Percentiles rank a stretch among this genome's conserved stretches.
Evolutionary conservation across 2,329 filamentous ascomycete species (phyloP).

Genomic region (Cadophora malorum): DNA sequence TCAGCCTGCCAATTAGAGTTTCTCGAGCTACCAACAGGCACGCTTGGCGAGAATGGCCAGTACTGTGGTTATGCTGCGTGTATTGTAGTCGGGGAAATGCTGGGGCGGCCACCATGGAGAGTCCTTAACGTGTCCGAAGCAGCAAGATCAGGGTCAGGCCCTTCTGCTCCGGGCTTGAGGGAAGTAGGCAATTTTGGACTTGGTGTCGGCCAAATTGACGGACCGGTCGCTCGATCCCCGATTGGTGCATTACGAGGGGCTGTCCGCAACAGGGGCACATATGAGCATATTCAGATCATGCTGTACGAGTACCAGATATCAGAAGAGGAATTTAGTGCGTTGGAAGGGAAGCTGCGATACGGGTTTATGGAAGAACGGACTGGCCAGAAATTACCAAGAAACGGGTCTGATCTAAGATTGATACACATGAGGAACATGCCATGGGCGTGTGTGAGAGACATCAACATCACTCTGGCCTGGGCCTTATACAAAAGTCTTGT

Average conservation of each 20-base stretch:
- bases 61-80: no score
- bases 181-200: neutral
- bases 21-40: constrained; percentile 5
- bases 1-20: constrained; percentile 7
- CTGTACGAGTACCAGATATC: neutral
- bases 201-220: neutral
- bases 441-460: neutral
- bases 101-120: neutral
- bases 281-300: neutral
- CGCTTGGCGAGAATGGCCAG: neutral
- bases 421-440: neutral
- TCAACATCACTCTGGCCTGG: neutral
- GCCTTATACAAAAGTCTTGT: neutral
- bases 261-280: neutral
- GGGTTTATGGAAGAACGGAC: neutral
- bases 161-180: neutral
- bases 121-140: neutral
- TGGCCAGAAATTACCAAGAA: neutral
- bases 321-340: neutral
- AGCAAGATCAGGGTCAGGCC: neutral
- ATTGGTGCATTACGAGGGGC: neutral
- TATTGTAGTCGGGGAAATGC: no score
- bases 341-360: neutral
- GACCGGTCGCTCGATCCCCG: no score
- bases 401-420: neutral